Base-by-base conservation (phyloP, 2,329 filamentous ascomycete species). In the Venturia oleaginea region DNA sequence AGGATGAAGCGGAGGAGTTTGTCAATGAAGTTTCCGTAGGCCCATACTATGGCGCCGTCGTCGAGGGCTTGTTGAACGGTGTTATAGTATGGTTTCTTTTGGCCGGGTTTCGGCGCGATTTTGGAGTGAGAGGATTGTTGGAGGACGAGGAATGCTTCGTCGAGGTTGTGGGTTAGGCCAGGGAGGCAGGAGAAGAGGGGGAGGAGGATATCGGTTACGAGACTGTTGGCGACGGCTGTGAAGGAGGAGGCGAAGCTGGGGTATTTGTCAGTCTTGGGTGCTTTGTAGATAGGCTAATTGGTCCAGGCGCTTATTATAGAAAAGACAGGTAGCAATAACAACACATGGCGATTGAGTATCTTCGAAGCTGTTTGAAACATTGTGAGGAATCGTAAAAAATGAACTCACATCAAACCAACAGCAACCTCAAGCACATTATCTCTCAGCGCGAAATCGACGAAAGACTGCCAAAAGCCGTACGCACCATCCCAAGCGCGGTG, bases 341-440 rank as follows among this genome's bases (percentile, higher is more conserved):
- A 22, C 22, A 51, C 10, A 22, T 15, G 27, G 8, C 11, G 15
- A 51, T 51, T 4, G 46, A 15, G 22, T 15, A 17, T 24, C 11
- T 13, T 51, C 24, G 22, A 51, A 10, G 22, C 6, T 22, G 22
- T 46, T 46, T n/a, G 15, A 17, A 22, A 15, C 11, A 22, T 15
- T 27, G 2, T 27, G 11, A 19, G 15, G 13, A 19, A 48, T 10
- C 10, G 2, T 15, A 27, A 34, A 15, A 24, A n/a, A n/a, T 30
- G 37, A 2, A 75, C 79, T 73, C 71, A 89, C 87, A 91, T 91
- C 68, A 91, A 77, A 68, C 88, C 88, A 69, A 91, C 86, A 19
- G 88, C 88, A 66, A 91, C 88, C 73, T 91, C 86, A 32, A 91
- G 80, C 59, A 91, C 88, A 69, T 91, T 90, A 65, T 89, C 88